Evolutionary conservation across 345 rosid species (phyloP).

Genomic region (Eucalyptus dawsonii): DNA sequence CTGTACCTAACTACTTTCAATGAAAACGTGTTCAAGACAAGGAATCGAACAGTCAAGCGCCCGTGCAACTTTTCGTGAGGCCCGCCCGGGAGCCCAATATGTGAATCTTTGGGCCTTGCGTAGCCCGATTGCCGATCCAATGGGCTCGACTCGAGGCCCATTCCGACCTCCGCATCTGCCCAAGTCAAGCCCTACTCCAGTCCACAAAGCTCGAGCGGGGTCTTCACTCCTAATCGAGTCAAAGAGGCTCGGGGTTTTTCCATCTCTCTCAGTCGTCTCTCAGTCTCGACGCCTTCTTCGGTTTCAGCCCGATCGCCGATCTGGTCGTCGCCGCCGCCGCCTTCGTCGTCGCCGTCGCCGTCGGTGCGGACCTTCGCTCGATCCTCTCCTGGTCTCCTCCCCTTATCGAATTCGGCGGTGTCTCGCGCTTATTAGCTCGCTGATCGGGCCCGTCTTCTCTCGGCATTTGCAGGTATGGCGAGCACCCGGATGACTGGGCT

Average conservation of each 20-base stretch:
- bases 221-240: not conserved
- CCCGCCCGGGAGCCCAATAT: not conserved
- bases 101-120: not conserved
- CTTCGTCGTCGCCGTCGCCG: not conserved
- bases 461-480: constrained; percentile 31
- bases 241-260: not conserved
- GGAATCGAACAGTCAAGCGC: not conserved
- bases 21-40: not conserved
- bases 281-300: not conserved
- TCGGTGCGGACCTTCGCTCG: not conserved
- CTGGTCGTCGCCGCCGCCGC: not conserved
- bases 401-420: not conserved
- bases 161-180: not conserved
- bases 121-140: not conserved
- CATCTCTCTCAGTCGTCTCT: not conserved
- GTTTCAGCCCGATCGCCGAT: not conserved
- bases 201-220: not conserved
- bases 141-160: not conserved
- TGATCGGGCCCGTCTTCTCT: not conserved
- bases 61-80: not conserved
- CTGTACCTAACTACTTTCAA: not conserved
- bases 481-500: constrained; percentile 8
- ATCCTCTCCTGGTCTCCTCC: not conserved
- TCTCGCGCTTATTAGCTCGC: not conserved
- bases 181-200: not conserved